Percentiles rank a stretch among this genome's conserved stretches.
These are phyloP conservation scores for Cunninghamia lanceolata DNA, from an alignment of 75 land plant genomes.

Conservation along the genomic window DNA sequence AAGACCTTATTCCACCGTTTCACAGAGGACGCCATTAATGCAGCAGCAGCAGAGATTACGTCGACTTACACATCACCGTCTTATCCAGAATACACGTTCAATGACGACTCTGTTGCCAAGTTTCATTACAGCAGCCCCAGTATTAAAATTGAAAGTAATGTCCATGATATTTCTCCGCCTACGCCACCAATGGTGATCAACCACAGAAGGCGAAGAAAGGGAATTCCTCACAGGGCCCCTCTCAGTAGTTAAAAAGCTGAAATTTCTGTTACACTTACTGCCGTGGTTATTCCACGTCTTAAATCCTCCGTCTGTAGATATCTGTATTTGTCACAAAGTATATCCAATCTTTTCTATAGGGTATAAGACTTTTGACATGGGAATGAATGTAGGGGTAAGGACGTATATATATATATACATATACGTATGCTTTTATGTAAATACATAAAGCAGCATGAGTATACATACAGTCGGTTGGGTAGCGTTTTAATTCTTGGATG, in stretches of 20 bases:
- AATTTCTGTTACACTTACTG: no score
- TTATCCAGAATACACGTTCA: neutral
- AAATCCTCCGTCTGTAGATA: no score
- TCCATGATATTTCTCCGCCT: constrained; percentile 25
- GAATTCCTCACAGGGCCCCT: constrained; percentile 62
- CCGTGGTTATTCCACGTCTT: no score
- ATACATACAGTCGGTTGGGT: no score
- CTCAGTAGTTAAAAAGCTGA: neutral
- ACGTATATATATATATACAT: no score
- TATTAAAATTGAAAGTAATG: neutral
- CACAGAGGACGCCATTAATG: neutral
- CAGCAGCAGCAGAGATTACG: constrained; percentile 4
- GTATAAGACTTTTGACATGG: no score
- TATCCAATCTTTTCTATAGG: no score
- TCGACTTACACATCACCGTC: neutral
- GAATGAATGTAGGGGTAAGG: no score
- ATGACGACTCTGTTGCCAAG: neutral
- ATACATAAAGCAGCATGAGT: no score
- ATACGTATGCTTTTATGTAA: no score
- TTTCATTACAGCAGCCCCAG: neutral
- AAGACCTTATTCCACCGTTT: constrained; percentile 30
- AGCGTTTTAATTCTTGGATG: no score
- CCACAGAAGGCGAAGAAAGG: constrained; percentile 56
- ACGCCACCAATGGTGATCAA: constrained; percentile 35
- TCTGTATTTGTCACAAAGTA: no score